phyloP scores from a whole-genome alignment of 805 yeast genomes.

The Tetrapisispora arboricola region DNA sequence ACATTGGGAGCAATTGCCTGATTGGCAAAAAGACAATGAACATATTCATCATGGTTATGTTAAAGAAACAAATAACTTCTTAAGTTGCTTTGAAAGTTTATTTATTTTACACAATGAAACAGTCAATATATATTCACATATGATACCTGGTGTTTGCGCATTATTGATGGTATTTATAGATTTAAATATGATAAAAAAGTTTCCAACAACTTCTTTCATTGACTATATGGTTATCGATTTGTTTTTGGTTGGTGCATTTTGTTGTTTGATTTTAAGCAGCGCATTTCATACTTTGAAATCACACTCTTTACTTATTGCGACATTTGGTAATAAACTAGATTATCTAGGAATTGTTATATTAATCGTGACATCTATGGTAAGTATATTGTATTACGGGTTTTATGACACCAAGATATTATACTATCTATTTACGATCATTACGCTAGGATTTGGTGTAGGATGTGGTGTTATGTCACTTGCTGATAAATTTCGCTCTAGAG shows the following conservation, averaged over 20 bases:
- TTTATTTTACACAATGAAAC: conserved; percentile 61
- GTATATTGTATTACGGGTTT: conserved; percentile 39
- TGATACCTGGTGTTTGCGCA: conserved; percentile 33
- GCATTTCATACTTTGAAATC: conserved; percentile 55
- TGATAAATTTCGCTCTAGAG: conserved; percentile 55
- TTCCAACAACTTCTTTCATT: conserved; percentile 36
- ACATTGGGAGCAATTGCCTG: conserved; percentile 40
- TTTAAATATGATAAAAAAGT: conserved; percentile 25
- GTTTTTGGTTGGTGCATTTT: conserved; percentile 43
- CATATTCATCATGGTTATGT: conserved; percentile 57
- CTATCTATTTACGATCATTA: conserved; percentile 34
- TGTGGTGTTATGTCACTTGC: conserved; percentile 58
- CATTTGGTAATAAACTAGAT: conserved; percentile 60
- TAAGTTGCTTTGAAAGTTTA: conserved; percentile 29
- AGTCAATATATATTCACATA: conserved; percentile 61
- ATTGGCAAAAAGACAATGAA: conserved; percentile 70
- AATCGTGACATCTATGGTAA: conserved; percentile 51
- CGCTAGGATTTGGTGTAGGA: conserved; percentile 43
- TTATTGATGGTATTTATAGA: conserved; percentile 16
- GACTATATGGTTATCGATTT: conserved; percentile 27
- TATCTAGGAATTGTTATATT: conserved; percentile 65
- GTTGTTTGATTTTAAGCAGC: conserved; percentile 55
- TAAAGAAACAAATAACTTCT: conserved; percentile 33
- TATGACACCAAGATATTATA: conserved; percentile 35
- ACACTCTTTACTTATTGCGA: conserved; percentile 47